These are phyloP conservation scores for Lachancea nothofagi DNA, from an alignment of 805 yeast genomes.

Conservation along the genomic window DNA sequence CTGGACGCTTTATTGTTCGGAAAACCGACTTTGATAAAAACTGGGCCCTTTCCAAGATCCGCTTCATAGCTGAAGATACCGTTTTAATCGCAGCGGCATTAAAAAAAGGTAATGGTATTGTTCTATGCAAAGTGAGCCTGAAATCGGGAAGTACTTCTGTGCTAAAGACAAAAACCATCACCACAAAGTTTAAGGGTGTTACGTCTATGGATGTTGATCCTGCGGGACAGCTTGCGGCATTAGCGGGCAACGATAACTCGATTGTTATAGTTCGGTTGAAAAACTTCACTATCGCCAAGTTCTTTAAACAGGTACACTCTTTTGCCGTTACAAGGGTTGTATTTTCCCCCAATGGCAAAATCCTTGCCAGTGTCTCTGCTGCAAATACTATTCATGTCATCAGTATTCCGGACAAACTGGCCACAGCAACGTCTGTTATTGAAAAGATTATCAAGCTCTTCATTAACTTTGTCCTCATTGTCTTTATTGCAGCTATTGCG, in stretches of 20 bases:
- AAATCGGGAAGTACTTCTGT: constrained; percentile 24
- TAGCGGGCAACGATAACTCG: constrained; percentile 55
- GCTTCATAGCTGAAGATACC: constrained; percentile 32
- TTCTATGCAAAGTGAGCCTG: constrained; percentile 26
- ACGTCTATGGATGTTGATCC: constrained; percentile 44
- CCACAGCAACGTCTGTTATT: constrained; percentile 31
- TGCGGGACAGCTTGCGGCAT: constrained; percentile 34
- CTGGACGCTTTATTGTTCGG: constrained; percentile 36
- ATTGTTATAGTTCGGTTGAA: constrained; percentile 49
- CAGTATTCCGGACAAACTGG: constrained; percentile 48
- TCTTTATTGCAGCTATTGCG: constrained; percentile 21
- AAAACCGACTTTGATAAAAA: constrained; percentile 34
- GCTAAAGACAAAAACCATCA: constrained; percentile 21
- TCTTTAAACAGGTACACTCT: constrained; percentile 58
- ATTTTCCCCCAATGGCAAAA: constrained; percentile 62
- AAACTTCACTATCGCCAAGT: constrained; percentile 46
- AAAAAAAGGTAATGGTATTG: constrained; percentile 38
- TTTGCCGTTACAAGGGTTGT: constrained; percentile 73
- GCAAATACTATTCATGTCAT: constrained; percentile 66
- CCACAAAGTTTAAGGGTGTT: constrained; percentile 45
- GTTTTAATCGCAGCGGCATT: constrained; percentile 42
- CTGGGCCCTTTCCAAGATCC: constrained; percentile 32
- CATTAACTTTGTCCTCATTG: constrained; percentile 23
- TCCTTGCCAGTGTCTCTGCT: constrained; percentile 69
- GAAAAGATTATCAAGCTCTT: constrained; percentile 22